These are phyloP conservation scores for Tubosaeta sp. DNA, from an alignment of 768 basidiomycete species.

Conservation along the genomic window DNA sequence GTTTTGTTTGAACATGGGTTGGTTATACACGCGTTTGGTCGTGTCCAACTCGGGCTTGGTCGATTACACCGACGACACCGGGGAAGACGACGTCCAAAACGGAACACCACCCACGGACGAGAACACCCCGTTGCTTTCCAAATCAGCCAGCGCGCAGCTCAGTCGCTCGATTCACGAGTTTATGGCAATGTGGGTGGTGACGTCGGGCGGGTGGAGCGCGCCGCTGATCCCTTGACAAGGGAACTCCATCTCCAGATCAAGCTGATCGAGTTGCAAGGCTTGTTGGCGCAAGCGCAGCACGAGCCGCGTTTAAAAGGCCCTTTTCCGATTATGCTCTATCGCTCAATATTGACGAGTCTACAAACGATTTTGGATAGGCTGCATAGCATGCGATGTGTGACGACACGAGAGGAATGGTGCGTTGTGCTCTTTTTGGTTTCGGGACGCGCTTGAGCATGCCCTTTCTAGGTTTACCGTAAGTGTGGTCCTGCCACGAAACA, in stretches of 20 bases:
- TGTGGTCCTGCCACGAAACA: not conserved
- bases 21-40: slow-evolving; percentile 91
- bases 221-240: slow-evolving; percentile 42
- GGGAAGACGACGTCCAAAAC: slow-evolving; percentile 2
- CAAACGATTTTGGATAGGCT: slow-evolving; percentile 85
- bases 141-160: slow-evolving; percentile 41
- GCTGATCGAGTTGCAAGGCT: slow-evolving; percentile 76
- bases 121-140: slow-evolving; percentile 28
- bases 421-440: slow-evolving; percentile 17
- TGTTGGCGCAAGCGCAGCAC: slow-evolving; percentile 86
- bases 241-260: slow-evolving; percentile 93
- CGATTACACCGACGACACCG: slow-evolving; percentile 34
- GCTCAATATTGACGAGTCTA: slow-evolving; percentile 73
- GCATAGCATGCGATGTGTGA: slow-evolving; percentile 97
- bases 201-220: not conserved
- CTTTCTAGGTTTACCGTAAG: slow-evolving; percentile 67
- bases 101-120: slow-evolving; percentile 21
- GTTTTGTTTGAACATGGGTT: slow-evolving; percentile 90
- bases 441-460: slow-evolving; percentile 2
- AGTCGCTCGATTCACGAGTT: slow-evolving; percentile 74
- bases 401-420: slow-evolving; percentile 90
- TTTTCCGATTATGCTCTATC: slow-evolving; percentile 84
- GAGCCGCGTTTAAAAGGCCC: slow-evolving; percentile 96
- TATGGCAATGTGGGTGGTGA: slow-evolving; percentile 76
- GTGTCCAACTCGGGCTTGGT: slow-evolving; percentile 77